A percentile compares a stretch with the other conserved stretches of the same genome.
Evolutionary conservation across 192 early-diverging fungal species (phyloP).

Genomic region (Dispira simplex): DNA sequence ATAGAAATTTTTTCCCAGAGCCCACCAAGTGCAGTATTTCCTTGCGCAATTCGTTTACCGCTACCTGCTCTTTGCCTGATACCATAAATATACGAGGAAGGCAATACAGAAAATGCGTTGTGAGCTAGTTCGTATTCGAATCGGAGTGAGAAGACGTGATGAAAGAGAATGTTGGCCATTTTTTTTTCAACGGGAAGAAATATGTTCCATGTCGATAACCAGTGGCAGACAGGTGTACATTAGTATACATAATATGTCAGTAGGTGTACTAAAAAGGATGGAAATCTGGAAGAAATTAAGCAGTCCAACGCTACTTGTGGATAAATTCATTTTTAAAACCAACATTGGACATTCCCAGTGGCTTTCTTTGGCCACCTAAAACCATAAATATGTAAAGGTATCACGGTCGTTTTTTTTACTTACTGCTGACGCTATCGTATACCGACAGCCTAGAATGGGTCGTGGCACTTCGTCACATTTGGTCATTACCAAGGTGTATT

Average conservation of each 20-base stretch:
- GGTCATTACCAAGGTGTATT: constrained; percentile 32
- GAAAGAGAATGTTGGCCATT: too few relatives aligned
- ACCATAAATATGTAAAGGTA: too few relatives aligned
- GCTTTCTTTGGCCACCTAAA: not conserved
- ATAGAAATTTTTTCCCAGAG: constrained; percentile 28
- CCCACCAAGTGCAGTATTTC: constrained; percentile 41
- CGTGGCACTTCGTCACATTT: constrained; percentile 57
- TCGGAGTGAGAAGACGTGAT: not conserved
- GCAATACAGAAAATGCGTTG: constrained; percentile 19
- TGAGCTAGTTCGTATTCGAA: not conserved
- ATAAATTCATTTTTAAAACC: too few relatives aligned
- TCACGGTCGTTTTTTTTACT: not conserved
- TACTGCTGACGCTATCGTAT: constrained; percentile 33
- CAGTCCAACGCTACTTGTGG: too few relatives aligned
- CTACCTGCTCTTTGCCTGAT: constrained; percentile 35
- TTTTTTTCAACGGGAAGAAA: too few relatives aligned
- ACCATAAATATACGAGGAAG: constrained; percentile 39
- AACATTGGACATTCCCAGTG: not conserved
- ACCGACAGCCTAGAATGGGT: constrained; percentile 41
- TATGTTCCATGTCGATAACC: too few relatives aligned
- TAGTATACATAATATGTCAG: too few relatives aligned
- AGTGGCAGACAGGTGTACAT: too few relatives aligned
- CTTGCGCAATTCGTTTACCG: constrained; percentile 54
- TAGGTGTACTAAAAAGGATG: too few relatives aligned
- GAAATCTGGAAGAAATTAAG: too few relatives aligned